A percentile compares a stretch with the other conserved stretches of the same genome.
These are phyloP conservation scores for Camellia sinensis DNA, from an alignment of 148 eudicot genomes.

Conservation along the genomic window DNA sequence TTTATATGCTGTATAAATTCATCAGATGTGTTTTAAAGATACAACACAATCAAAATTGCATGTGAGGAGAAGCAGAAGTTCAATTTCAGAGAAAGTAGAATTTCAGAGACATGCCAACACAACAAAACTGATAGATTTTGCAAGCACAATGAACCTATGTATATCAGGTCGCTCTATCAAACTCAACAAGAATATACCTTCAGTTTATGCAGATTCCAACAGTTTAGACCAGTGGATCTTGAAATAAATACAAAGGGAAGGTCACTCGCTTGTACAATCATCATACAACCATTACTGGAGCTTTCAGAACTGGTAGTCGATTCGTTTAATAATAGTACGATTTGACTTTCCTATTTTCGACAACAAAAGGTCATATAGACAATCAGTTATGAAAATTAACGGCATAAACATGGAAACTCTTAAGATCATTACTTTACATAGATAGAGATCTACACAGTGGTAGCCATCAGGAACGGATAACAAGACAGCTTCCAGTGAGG, in stretches of 20 bases:
- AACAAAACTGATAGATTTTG: background rate
- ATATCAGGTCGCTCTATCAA: background rate
- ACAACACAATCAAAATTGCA: too few relatives aligned
- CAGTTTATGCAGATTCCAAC: constrained; percentile 65
- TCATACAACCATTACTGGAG: constrained; percentile 61
- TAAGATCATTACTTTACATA: constrained; percentile 62
- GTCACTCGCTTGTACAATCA: constrained; percentile 52
- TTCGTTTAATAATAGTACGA: constrained; percentile 74
- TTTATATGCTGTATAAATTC: too few relatives aligned
- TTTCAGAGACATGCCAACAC: background rate
- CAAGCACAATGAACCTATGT: background rate
- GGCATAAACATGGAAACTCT: too few relatives aligned
- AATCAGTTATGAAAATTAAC: too few relatives aligned
- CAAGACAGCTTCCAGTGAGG: constrained; percentile 58
- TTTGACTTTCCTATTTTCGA: constrained; percentile 69
- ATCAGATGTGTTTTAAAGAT: too few relatives aligned
- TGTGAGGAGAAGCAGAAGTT: background rate
- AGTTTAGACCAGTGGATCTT: constrained; percentile 27
- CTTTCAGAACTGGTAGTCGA: constrained; percentile 50
- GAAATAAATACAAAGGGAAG: constrained; percentile 65
- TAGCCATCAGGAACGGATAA: constrained; percentile 70
- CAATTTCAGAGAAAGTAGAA: background rate
- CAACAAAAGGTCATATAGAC: constrained; percentile 1
- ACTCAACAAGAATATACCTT: constrained; percentile 39
- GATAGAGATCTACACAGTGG: constrained; percentile 80